Evolutionary conservation across 495 filamentous ascomycete genomes (phyloP), one percentile per base, ranked within the genome.

Genomic region (Penicillium bovifimosum): DNA sequence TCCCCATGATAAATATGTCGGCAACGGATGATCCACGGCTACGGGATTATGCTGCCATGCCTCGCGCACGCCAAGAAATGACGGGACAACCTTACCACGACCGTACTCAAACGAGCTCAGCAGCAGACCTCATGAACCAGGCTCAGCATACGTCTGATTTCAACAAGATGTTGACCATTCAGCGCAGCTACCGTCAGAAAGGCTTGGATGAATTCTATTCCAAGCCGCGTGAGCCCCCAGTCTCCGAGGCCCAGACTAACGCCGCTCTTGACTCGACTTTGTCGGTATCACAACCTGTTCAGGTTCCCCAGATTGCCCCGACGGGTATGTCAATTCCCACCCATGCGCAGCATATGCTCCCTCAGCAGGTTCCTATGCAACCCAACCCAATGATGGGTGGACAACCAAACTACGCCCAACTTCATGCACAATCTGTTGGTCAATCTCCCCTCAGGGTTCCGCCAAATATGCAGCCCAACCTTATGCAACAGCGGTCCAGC

Each of bases 1-100:
- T 93, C 57, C 87, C 90, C 27, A 88, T 93, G 84, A 88, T 96
- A 66, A 85, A 89, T 67, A 80, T 88, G 71, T 80, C 80, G 52
- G 82, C 88, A 50, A 80, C 86, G 27, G 85, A 87, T 55, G 90
- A 96, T 60, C 80, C 85, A 42, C 81, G 90, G 49, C 75, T 86
- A 52, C 80, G 86, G 58, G 91, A 95, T 59, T 91, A 92, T 59
- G 86, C 85, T 60, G 86, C 77, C 58, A 86, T 96, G 52, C 81
- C 91, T 35, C 88, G 93, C 49, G 85, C 89, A 6, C 80, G 91
- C 26, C 93, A 97, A 63, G 93, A 97, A 64, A 80, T 96, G 51
- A 84, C 88, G 3, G 95, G 93, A 16, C 84, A 86, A 20, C 79
- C 91, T 2, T 98, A 96, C 67, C 86, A 90, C 66, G 95, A 97